Base-by-base conservation (phyloP, 2,329 filamentous ascomycete species). In the Fusarium sp. region DNA sequence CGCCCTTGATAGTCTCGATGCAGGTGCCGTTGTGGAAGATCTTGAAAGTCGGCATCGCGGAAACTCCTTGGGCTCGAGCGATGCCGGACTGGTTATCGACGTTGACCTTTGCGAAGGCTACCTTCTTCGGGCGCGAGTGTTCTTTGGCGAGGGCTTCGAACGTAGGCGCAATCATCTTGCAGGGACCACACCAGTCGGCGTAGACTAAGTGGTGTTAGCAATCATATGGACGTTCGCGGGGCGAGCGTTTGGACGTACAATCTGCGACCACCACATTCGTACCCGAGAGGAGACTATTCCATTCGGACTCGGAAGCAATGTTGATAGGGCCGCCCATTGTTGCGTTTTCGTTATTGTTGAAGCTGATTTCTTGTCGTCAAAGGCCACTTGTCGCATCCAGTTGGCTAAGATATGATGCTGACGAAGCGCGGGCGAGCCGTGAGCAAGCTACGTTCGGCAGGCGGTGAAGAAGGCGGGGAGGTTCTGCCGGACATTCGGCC, bases 161-260 rank as follows among this genome's bases (percentile, higher is more conserved):
- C 62, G 93, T 89, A 23, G 95, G 95, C 53, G 93, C 93, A 73
- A 98, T 97, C 79, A 92, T 89, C 84, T 97, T 97, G 88, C 95
- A 98, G 78, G 95, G 94, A 61, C 92, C 92, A 81, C 94, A 98
- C 93, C 94, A 97, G 83, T 97, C 93, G 81, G 95, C 95, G 79
- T 96, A 97, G 87, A 98, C 94, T 97, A 57, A 41, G 76, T 75
- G 42, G 56, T 65, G 73, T 79, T 79, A 81, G 76, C 72, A 60
- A 44, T 33, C 23, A 42, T 55, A 50, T 32, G 35, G 42, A 26
- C 33, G 50, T 56, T 40, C 30, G 38, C 30, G 57, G 56, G 45
- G 41, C 32, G 27, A 45, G 45, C 32, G 27, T 44, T 35, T 9
- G 7, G 32, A 58, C 90, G 83, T 88, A 97, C 94, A 98, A 84